Base-by-base conservation (phyloP, 2,329 filamentous ascomycete genomes). In the Colletotrichum sublineola region DNA sequence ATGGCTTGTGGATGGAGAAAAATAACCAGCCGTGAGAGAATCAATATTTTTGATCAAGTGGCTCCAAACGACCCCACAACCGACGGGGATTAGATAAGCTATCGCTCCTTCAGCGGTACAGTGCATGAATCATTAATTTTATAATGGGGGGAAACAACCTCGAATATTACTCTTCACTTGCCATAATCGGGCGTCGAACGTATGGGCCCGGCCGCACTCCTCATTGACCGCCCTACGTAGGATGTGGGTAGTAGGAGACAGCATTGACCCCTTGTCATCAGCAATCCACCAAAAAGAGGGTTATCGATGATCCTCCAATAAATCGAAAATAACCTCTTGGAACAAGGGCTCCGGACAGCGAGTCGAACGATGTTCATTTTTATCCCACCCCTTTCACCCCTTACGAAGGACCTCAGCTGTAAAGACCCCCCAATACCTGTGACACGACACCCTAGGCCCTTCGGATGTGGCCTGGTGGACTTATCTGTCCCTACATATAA, bases 31-130 rank as follows among this genome's bases (percentile, higher is more conserved):
- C 55, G 36, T 63, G 67, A 65, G 48, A 15, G 63, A 67, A 62
- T 73, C 71, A 71, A 73, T 73, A 63, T 67, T 71, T 73, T 72
- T 69, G 65, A 60, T 60, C 31, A 53, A n/a, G 40, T 50, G 65
- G 58, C 60, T 31, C 61, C 46, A 44, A 20, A 31, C 50, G 29
- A 52, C 67, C 60, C 71, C 67, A 48, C 61, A 55, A 5, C 31
- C 9, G 50, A 56, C 70, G 71, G 52, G 61, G 67, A 73, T 73
- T 73, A 73, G 61, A 73, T 73, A 73, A 73, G 67, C 71, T 55
- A 72, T 48, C 40, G 53, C 14, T 24, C 33, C 42, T 33, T 57
- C 20, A 24, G 38, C 18, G 48, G 36, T 29, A 44, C 36, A 38
- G 50, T 66, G 69, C 69, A 72, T 72, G 57, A 72, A 72, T 72